Conservation (phyloP, 2,329 filamentous ascomycete genomes). For the Aspergillus pseudonomiae region DNA sequence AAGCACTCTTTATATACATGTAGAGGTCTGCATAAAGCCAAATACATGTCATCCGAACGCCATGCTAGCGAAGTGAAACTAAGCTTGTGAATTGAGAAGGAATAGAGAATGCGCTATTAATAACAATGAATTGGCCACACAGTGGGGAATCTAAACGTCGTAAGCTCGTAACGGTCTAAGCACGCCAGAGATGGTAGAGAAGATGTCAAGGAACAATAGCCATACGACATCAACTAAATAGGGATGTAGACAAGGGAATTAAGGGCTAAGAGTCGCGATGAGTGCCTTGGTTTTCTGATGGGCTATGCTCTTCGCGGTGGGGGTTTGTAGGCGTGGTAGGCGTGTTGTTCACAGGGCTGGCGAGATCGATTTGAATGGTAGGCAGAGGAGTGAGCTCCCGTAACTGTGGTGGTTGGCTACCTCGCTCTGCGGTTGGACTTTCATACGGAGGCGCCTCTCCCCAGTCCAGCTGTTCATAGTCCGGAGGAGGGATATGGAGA, state of each 20-base stretch:
- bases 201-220: not conserved
- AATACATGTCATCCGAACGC: constrained; percentile 24
- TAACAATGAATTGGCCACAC: not conserved
- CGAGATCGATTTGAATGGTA: constrained; percentile 35
- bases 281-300: not conserved
- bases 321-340: constrained; percentile 28
- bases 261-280: not conserved
- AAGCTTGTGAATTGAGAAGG: constrained; percentile 11
- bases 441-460: constrained; percentile 48
- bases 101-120: constrained; percentile 7
- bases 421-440: constrained; percentile 26
- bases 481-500: constrained; percentile 43
- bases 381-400: constrained; percentile 29
- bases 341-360: constrained; percentile 30
- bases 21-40: constrained; percentile 3
- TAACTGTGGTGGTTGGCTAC: constrained; percentile 20
- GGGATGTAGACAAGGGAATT: not conserved
- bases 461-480: constrained; percentile 47
- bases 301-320: constrained; percentile 11
- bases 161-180: not conserved
- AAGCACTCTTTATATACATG: constrained; percentile 10
- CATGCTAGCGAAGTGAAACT: constrained; percentile 26
- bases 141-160: constrained; percentile 7
- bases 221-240: not conserved
- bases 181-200: not conserved